Evolutionary conservation across 1,139 yeast species (phyloP).

Genomic region (Geotrichum europaeum): DNA sequence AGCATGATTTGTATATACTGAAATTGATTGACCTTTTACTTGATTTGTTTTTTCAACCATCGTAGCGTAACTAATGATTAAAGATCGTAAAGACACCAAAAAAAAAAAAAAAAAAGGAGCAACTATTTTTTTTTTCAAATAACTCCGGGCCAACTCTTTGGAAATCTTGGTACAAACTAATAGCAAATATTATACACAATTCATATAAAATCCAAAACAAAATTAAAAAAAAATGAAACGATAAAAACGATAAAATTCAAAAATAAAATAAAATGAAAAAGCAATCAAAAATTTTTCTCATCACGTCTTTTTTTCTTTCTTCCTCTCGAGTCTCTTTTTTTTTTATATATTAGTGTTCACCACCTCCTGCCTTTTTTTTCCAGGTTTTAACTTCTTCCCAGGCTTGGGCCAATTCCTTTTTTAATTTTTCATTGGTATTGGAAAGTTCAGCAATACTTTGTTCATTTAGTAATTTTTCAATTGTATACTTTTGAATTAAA

Average conservation of each 20-base stretch:
- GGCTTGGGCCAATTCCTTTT: constrained; percentile 79
- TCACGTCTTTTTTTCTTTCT: too few relatives aligned
- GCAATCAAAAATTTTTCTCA: too few relatives aligned
- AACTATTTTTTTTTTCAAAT: too few relatives aligned
- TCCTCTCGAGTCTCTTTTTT: too few relatives aligned
- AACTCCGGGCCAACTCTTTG: too few relatives aligned
- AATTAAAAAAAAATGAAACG: too few relatives aligned
- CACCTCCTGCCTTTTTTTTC: constrained; percentile 40
- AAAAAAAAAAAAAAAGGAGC: too few relatives aligned
- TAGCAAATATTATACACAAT: too few relatives aligned
- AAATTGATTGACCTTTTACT: background rate
- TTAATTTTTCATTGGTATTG: constrained; percentile 71
- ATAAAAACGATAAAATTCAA: too few relatives aligned
- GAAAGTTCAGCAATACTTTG: constrained; percentile 81
- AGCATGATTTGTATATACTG: constrained; percentile 5
- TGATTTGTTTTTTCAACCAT: background rate
- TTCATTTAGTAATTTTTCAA: constrained; percentile 84
- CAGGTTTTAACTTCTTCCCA: constrained; percentile 85
- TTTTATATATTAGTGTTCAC: background rate
- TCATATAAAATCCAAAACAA: too few relatives aligned
- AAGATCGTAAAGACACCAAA: background rate
- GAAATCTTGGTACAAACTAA: too few relatives aligned
- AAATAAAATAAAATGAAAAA: too few relatives aligned
- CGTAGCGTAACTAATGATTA: background rate
- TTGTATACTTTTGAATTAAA: constrained; percentile 88